phyloP scores from a whole-genome alignment of 306 rosid species.

The Crataegus laevigata region DNA sequence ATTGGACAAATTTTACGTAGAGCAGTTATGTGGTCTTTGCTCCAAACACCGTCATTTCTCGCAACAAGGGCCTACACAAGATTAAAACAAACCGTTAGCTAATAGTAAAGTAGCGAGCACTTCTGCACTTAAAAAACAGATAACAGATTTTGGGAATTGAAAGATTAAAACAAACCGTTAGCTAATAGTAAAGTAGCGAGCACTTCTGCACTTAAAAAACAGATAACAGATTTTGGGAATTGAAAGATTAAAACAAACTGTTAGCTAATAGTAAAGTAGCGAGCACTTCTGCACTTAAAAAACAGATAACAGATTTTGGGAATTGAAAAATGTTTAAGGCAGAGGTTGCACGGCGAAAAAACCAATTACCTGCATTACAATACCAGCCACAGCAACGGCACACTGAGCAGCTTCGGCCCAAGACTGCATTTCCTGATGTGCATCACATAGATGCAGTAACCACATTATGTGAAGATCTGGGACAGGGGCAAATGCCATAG shows the following conservation, averaged over 20 bases:
- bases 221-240: background rate
- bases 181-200: background rate
- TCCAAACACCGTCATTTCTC: conserved; percentile 98
- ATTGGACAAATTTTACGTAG: conserved; percentile 92
- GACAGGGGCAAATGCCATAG: conserved; percentile 97
- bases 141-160: background rate
- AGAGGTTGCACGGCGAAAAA: background rate
- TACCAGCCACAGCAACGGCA: conserved; percentile 97
- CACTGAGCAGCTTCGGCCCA: conserved; percentile 99
- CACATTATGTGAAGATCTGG: conserved; percentile 99
- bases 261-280: no score
- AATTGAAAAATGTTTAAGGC: background rate
- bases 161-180: conserved; percentile 9
- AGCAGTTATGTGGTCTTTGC: conserved; percentile 86
- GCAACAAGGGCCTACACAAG: conserved; percentile 84
- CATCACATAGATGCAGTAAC: conserved; percentile 96
- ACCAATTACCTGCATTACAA: conserved; percentile 81
- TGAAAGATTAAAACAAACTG: no score
- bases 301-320: background rate
- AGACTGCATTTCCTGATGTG: conserved; percentile 98
- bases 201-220: background rate
- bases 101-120: background rate
- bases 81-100: conserved; percentile 3
- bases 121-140: background rate
- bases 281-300: background rate